Evolutionary conservation across 352 stramenopile species (phyloP).

Genomic region (Globisporangium cylindrosporum): DNA sequence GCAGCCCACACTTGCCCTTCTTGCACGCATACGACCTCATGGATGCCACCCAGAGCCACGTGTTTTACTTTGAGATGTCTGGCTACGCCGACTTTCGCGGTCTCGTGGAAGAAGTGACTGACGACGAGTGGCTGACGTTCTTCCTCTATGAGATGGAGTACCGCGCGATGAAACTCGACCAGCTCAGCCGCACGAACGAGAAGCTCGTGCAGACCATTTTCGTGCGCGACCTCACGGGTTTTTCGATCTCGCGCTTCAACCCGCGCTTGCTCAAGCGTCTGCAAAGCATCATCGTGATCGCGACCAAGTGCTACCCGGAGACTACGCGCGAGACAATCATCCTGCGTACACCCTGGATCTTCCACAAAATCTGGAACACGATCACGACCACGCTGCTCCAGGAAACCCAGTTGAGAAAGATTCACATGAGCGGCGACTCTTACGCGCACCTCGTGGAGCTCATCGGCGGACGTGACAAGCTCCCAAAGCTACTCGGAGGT

Average conservation of each 20-base stretch:
- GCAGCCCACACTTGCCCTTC: constrained; percentile 49
- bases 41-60: constrained; percentile 33
- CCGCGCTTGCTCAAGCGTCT: constrained; percentile 50
- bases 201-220: constrained; percentile 56
- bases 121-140: constrained; percentile 72
- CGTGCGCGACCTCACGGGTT: constrained; percentile 63
- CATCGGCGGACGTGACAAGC: constrained; percentile 41
- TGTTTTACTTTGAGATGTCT: constrained; percentile 74
- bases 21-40: constrained; percentile 60
- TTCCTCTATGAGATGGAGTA: constrained; percentile 77
- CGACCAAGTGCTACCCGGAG: constrained; percentile 66
- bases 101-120: constrained; percentile 51
- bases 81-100: constrained; percentile 60
- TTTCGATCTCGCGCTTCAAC: constrained; percentile 60
- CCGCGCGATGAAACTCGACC: constrained; percentile 58
- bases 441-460: constrained; percentile 45
- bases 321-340: constrained; percentile 53
- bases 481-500: constrained; percentile 58
- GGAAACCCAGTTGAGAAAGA: constrained; percentile 62
- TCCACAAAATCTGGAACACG: constrained; percentile 63
- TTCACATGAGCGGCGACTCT: constrained; percentile 51
- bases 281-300: constrained; percentile 37
- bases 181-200: constrained; percentile 56
- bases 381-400: constrained; percentile 51
- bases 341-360: constrained; percentile 67